Base-by-base conservation (phyloP, 75 land plant species). In the Adiantum capillusveneris region DNA sequence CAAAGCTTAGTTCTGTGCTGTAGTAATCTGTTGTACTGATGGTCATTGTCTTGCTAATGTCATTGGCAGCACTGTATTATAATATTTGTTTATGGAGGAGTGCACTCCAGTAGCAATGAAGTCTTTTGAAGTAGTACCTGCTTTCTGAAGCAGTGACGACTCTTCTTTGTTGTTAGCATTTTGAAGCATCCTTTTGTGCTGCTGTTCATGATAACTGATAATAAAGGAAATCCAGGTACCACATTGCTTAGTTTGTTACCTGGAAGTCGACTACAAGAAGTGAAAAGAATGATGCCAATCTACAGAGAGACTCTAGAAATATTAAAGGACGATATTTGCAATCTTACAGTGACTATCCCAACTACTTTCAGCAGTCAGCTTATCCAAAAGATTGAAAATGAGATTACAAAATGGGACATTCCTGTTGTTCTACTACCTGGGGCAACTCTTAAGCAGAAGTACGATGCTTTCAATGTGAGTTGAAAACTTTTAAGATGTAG, bases 251-350 rank as follows among this genome's bases (percentile, higher is more conserved):
- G 72, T 50, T 61, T 92, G 63, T 82, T 92, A 57, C 95, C 97
- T 65, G 97, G 97, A 63, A 92, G 97, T 76, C 70, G 95, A 52
- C 26, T 78, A 24, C 87, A 88, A 65, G 97, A 88, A 67, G 85
- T 88, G 25, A 78, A 63, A 13, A 75, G 79, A 30, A 85, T 92
- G 94, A 76, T 88, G 44, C 78, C 89, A 11, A 85, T 92, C 56
- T 92, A 71, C 60, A 63, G 70, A 24, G 57, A 68, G 0, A 68
- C 94, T 31, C 31, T 92, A 76, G 51, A 80, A 21, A 59, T 64
- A 28, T 29, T 92, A 27, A 74, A 65, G n/a, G 62, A 39, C 16
- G 63, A 68, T 25, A 60, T 66, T 30, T 48, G 77, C 26, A 70
- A 70, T 43, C 44, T 92, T 53, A 64, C 72, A 34, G 75, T 74